phyloP scores from a whole-genome alignment of 1,139 yeast species.

The Taiozyma onychis region DNA sequence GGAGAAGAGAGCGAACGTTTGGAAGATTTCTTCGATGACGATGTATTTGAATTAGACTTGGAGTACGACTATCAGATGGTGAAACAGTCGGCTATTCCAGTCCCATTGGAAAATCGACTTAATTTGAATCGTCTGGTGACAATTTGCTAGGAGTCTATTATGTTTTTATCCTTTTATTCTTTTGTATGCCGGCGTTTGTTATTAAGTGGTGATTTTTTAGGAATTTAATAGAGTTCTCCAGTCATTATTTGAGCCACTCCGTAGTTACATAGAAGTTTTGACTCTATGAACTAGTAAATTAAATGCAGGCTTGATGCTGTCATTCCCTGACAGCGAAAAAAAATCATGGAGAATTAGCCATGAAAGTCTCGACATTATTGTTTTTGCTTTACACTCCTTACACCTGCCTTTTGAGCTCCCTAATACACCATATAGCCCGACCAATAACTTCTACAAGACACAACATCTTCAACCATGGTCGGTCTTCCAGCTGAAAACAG shows the following conservation, averaged over 20 bases:
- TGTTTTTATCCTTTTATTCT: neutral
- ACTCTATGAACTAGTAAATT: too few species aligned
- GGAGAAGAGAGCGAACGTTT: neutral
- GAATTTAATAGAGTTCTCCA: neutral
- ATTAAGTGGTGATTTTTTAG: neutral
- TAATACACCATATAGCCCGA: too few species aligned
- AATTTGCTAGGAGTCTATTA: neutral
- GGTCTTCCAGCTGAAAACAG: slow-evolving; percentile 8
- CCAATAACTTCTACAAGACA: too few species aligned
- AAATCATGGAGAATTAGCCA: neutral
- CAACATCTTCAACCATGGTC: slow-evolving; percentile 1
- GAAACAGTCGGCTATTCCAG: neutral
- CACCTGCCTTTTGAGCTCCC: too few species aligned
- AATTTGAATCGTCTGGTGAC: neutral
- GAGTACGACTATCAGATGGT: neutral
- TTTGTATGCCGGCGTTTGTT: neutral
- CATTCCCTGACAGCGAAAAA: neutral
- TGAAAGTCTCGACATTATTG: too few species aligned
- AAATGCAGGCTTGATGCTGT: too few species aligned
- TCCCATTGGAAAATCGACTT: neutral
- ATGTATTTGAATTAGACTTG: neutral
- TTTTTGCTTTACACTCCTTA: too few species aligned
- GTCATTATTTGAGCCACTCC: too few species aligned
- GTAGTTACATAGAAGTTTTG: too few species aligned
- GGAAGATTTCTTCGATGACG: neutral